phyloP scores from a whole-genome alignment of 2,329 filamentous ascomycete species.

The Fusarium chuoi region DNA sequence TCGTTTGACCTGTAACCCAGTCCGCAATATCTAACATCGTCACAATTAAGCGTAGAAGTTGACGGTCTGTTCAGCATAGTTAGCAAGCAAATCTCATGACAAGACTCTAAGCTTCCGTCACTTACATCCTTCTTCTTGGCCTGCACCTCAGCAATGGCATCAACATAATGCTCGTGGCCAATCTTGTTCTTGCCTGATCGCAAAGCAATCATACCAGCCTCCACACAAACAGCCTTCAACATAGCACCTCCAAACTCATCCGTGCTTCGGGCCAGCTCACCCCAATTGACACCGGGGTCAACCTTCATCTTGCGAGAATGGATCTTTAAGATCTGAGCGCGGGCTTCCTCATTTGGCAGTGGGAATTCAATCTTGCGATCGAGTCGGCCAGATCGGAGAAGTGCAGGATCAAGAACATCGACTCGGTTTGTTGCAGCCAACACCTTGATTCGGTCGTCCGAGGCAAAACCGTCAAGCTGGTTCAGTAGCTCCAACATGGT shows the following conservation, averaged over 20 bases:
- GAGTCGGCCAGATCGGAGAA: conserved; percentile 90
- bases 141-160: conserved; percentile 96
- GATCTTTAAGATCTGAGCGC: conserved; percentile 96
- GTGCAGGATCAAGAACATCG: conserved; percentile 90
- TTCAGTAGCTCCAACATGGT: conserved; percentile 99
- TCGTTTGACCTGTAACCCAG: conserved; percentile 20
- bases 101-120: conserved; percentile 28
- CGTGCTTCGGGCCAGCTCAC: conserved; percentile 92
- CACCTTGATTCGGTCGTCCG: conserved; percentile 96
- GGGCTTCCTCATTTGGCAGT: conserved; percentile 95
- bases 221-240: conserved; percentile 97
- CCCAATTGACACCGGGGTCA: conserved; percentile 93
- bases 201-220: conserved; percentile 98
- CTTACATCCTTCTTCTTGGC: conserved; percentile 91
- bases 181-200: conserved; percentile 96
- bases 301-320: conserved; percentile 99
- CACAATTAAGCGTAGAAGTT: conserved; percentile 63
- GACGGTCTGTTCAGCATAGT: conserved; percentile 58
- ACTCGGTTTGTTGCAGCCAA: conserved; percentile 94
- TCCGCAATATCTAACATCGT: conserved; percentile 12
- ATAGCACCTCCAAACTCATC: conserved; percentile 98
- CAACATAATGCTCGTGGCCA: conserved; percentile 97
- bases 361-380: conserved; percentile 99
- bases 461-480: conserved; percentile 97
- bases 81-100: conserved; percentile 10